Evolutionary conservation across 2,329 filamentous ascomycete genomes (phyloP).

Genomic region (Nemania sp.): DNA sequence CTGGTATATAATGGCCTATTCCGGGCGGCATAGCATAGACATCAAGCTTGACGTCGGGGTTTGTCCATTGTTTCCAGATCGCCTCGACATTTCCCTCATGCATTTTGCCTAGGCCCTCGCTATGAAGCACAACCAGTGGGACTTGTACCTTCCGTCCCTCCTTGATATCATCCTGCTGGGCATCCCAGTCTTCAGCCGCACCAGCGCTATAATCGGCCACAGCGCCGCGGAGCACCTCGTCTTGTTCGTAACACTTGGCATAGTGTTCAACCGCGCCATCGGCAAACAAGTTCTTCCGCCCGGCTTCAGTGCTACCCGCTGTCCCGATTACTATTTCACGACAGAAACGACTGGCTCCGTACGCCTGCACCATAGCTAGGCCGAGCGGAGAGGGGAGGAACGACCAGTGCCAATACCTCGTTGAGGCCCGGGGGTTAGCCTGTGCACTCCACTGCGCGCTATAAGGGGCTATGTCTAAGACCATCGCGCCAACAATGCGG

Average conservation of each 20-base stretch:
- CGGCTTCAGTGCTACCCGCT: slow-evolving; percentile 20
- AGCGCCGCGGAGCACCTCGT: slow-evolving; percentile 34
- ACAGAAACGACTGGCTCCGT: slow-evolving; percentile 35
- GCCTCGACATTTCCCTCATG: slow-evolving; percentile 26
- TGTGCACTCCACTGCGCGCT: slow-evolving; percentile 35
- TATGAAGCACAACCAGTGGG: slow-evolving; percentile 31
- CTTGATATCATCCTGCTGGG: slow-evolving; percentile 28
- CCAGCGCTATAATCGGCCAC: slow-evolving; percentile 38
- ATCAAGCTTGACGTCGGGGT: slow-evolving; percentile 20
- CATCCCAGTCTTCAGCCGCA: slow-evolving; percentile 40
- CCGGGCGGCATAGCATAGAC: slow-evolving; percentile 21
- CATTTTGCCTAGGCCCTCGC: slow-evolving; percentile 29
- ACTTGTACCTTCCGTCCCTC: slow-evolving; percentile 28
- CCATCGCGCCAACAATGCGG: slow-evolving; percentile 33
- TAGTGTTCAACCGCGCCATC: slow-evolving; percentile 38
- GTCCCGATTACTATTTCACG: slow-evolving; percentile 23
- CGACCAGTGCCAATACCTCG: slow-evolving; percentile 36
- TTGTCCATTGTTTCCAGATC: slow-evolving; percentile 34
- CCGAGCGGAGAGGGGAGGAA: slow-evolving; percentile 34
- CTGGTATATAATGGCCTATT: slow-evolving; percentile 36
- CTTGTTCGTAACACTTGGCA: slow-evolving; percentile 31
- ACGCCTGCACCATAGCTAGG: slow-evolving; percentile 34
- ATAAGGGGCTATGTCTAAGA: slow-evolving; percentile 39
- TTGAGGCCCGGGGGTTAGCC: slow-evolving; percentile 34
- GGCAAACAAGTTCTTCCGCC: slow-evolving; percentile 24